Conservation (phyloP, 352 stramenopile species). For the Globisporangium spiculum region DNA sequence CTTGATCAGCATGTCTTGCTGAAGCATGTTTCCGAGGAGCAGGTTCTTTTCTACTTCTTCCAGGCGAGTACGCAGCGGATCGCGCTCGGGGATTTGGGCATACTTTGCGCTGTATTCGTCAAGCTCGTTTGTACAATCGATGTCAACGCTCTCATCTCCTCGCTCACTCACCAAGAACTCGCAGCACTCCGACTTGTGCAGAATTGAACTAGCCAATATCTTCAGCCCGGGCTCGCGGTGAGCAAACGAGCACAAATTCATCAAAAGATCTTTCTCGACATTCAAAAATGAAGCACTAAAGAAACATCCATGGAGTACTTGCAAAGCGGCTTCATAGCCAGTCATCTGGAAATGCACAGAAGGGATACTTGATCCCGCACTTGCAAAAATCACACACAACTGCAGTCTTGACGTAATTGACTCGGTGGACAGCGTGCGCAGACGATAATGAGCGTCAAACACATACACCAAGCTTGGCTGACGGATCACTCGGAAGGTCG, state of each 20-base stretch:
- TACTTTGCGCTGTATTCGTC: slow-evolving; percentile 11
- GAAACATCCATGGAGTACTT: slow-evolving; percentile 35
- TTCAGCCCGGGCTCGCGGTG: slow-evolving; percentile 37
- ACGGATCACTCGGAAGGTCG: slow-evolving; percentile 9
- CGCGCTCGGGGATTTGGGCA: slow-evolving; percentile 7
- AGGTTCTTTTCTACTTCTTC: slow-evolving; percentile 9
- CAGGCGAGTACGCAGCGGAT: slow-evolving; percentile 19
- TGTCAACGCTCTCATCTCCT: neutral
- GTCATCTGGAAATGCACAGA: slow-evolving; percentile 35
- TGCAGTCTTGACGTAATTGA: slow-evolving; percentile 33
- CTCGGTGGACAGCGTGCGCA: slow-evolving; percentile 28
- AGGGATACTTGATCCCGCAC: slow-evolving; percentile 27
- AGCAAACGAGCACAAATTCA: slow-evolving; percentile 26
- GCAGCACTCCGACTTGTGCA: slow-evolving; percentile 16
- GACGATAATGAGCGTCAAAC: slow-evolving; percentile 29
- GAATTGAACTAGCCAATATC: slow-evolving; percentile 28
- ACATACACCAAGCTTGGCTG: slow-evolving; percentile 15
- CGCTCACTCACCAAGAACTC: neutral
- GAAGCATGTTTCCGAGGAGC: slow-evolving; percentile 13
- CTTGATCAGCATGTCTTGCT: neutral
- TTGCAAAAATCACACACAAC: slow-evolving; percentile 34
- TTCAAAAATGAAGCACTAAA: slow-evolving; percentile 30
- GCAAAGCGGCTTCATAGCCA: slow-evolving; percentile 35
- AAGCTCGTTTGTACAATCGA: neutral
- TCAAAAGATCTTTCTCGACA: slow-evolving; percentile 23